phyloP scores from a whole-genome alignment of 2,329 filamentous ascomycete genomes.

The Rugonectria rugulosa region DNA sequence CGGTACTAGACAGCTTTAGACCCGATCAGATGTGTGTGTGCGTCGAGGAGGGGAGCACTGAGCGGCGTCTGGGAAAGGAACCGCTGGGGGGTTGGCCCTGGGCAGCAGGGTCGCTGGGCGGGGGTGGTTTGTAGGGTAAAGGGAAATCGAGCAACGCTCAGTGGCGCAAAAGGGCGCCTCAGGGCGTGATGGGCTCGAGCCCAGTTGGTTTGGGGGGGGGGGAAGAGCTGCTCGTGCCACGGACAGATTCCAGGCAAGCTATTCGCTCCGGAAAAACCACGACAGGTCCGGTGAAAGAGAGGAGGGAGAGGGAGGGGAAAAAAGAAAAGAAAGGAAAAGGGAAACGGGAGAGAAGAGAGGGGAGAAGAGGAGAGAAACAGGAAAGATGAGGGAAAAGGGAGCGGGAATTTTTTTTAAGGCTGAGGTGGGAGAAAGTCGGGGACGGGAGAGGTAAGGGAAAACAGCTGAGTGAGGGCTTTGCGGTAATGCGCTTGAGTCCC shows the following conservation, averaged over 20 bases:
- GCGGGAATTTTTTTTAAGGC: conserved; percentile 37
- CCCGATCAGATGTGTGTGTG: not conserved
- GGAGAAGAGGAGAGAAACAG: conserved; percentile 18
- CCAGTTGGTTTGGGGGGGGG: no score
- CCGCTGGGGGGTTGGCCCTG: conserved; percentile 13
- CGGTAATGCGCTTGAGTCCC: conserved; percentile 29
- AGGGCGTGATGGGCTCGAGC: conserved; percentile 35
- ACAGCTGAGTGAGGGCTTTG: conserved; percentile 39
- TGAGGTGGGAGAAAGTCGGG: conserved; percentile 28
- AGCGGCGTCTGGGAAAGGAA: conserved; percentile 5
- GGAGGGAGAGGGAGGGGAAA: conserved; percentile 10
- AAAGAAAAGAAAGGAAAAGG: not conserved
- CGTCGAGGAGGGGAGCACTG: not conserved
- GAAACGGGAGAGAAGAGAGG: conserved; percentile 4
- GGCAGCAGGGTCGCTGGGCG: not conserved
- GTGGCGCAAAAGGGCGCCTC: conserved; percentile 35
- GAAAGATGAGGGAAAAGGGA: no score
- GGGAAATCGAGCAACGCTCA: conserved; percentile 25
- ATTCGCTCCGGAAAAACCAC: conserved; percentile 26
- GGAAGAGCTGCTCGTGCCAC: conserved; percentile 28
- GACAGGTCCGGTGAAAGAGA: conserved; percentile 17
- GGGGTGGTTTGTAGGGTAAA: conserved; percentile 1
- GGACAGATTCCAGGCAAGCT: conserved; percentile 24
- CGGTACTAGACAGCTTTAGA: no score
- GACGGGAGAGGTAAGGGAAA: conserved; percentile 22